Base-by-base conservation (phyloP, 345 rosid species). In the Sonneratia caseolaris region DNA sequence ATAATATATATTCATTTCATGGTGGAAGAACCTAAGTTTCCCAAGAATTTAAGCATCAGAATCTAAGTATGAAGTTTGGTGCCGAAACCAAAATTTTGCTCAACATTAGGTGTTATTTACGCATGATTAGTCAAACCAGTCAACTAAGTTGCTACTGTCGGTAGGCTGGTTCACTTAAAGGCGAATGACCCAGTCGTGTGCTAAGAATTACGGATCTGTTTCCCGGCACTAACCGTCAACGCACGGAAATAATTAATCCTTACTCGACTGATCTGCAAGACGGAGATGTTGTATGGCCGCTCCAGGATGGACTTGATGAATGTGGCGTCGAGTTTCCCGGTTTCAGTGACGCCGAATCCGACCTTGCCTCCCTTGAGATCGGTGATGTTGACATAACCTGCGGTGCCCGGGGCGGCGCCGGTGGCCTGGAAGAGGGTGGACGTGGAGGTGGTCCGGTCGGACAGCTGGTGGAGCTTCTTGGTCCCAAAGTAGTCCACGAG, bases 401-500 rank as follows among this genome's bases (percentile, higher is more conserved):
- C 71, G 8, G 97, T 79, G 5, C 99, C 97, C 0, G 97, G 69
- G 1, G 99, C 99, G 0, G 93, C 74, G 0, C 99, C 99, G 14
- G 97, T 85, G 68, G 97, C 88, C 78, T 95, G 99, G 74, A 90
- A 95, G 92, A 95, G 82, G 45, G 97, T 85, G 22, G 97, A 83
- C 40, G 93, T 83, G 67, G 89, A 74, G 19, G 97, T 80, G 1
- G 89, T 75, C 61, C 97, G 91, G 66, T 81, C 76, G 8, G 86
- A 83, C 73, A 95, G 86, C 78, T 89, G 97, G 85, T 92, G 97
- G 53, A 95, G 93, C 77, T 95, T 95, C 83, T 83, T 91, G 81
- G 97, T 64, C 36, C 97, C 98, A 69, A 84, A 95, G 88, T 95
- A 95, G 79, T 95, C 97, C 21, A 89, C 86, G 12, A 95, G 85